These are phyloP conservation scores for Penicillium janthinellum DNA, from an alignment of 2,329 filamentous ascomycete genomes.

Conservation along the genomic window DNA sequence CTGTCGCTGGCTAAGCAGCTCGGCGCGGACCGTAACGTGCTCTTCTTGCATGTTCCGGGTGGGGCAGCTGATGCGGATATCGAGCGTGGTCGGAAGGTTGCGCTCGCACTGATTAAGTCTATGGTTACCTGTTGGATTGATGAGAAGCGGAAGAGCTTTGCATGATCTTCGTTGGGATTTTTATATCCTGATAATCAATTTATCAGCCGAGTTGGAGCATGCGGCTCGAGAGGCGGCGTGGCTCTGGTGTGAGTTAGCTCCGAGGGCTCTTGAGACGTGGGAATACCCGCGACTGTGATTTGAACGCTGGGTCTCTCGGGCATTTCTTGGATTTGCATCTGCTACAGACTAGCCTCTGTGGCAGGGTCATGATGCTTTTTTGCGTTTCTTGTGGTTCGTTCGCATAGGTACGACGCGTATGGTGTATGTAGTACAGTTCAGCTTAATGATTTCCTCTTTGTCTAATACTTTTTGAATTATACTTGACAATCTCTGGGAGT, in stretches of 20 bases:
- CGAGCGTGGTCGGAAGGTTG: constrained; percentile 42
- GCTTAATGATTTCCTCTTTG: neutral
- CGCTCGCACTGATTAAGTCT: constrained; percentile 47
- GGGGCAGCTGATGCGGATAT: constrained; percentile 54
- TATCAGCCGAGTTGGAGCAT: neutral
- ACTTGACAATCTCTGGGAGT: neutral
- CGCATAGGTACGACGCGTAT: neutral
- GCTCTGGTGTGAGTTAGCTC: neutral
- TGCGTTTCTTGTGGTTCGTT: neutral
- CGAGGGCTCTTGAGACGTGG: neutral
- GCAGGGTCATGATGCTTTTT: neutral
- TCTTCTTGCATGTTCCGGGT: constrained; percentile 74
- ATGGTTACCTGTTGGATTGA: constrained; percentile 46
- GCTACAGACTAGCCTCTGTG: neutral
- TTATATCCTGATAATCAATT: neutral
- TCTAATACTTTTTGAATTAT: neutral
- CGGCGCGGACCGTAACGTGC: constrained; percentile 48
- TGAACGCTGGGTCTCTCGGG: too few species aligned
- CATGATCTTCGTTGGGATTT: neutral
- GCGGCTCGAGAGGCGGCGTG: neutral
- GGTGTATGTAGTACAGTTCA: neutral
- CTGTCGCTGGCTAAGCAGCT: constrained; percentile 50
- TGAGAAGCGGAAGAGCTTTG: constrained; percentile 14
- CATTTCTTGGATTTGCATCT: neutral
- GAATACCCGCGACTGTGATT: too few species aligned